A percentile compares a stretch with the other conserved stretches of the same genome.
Evolutionary conservation across 805 yeast species (phyloP).

Genomic region (Clavispora fructus): DNA sequence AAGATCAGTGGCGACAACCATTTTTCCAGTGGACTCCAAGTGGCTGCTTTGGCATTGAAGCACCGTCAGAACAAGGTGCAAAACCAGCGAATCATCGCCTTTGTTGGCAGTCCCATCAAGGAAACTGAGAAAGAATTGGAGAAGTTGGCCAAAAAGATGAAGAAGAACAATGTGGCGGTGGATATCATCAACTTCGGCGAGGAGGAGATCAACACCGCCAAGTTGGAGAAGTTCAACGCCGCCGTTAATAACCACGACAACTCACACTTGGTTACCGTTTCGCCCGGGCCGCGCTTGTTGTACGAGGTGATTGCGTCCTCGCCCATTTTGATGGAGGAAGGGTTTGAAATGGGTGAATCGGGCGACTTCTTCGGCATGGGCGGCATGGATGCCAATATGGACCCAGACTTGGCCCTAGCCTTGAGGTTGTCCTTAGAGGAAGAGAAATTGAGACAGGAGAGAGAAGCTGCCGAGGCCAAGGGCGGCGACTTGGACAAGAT

Average conservation of each 20-base stretch:
- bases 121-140: slow-evolving; percentile 69
- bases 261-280: slow-evolving; percentile 77
- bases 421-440: slow-evolving; percentile 91
- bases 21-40: slow-evolving; percentile 81
- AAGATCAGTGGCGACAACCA: slow-evolving; percentile 63
- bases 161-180: slow-evolving; percentile 85
- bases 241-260: slow-evolving; percentile 71
- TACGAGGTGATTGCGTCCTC: slow-evolving; percentile 79
- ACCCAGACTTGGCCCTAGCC: slow-evolving; percentile 96
- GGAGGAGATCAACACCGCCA: slow-evolving; percentile 66
- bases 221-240: slow-evolving; percentile 73
- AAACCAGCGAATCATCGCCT: slow-evolving; percentile 81
- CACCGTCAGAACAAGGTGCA: slow-evolving; percentile 95
- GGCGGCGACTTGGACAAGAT: slow-evolving; percentile 27
- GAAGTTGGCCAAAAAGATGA: slow-evolving; percentile 84
- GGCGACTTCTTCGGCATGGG: slow-evolving; percentile 34
- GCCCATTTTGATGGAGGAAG: slow-evolving; percentile 65
- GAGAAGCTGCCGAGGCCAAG: slow-evolving; percentile 44
- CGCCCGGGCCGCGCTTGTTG: slow-evolving; percentile 81
- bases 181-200: slow-evolving; percentile 93
- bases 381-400: slow-evolving; percentile 77
- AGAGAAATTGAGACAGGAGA: slow-evolving; percentile 86
- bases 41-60: slow-evolving; percentile 84
- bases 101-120: slow-evolving; percentile 80
- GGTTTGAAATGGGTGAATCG: slow-evolving; percentile 42